Percentiles rank a stretch among this genome's conserved stretches.
These are phyloP conservation scores for Clarireedia paspali DNA, from an alignment of 2,329 filamentous ascomycete species.

Conservation along the genomic window DNA sequence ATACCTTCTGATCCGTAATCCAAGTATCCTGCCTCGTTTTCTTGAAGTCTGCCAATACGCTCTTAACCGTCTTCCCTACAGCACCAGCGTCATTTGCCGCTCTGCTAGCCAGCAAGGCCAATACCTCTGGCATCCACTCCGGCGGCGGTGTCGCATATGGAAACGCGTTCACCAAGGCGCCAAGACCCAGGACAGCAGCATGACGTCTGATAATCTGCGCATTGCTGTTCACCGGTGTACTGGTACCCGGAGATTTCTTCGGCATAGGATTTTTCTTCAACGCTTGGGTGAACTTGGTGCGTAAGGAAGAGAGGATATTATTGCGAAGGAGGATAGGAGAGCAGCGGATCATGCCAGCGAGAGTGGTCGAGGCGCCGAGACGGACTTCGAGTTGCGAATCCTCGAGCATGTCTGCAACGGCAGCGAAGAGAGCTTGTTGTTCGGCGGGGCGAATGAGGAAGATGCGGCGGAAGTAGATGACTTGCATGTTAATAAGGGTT, in stretches of 20 bases:
- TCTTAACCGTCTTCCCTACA: slow-evolving; percentile 93
- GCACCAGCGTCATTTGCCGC: slow-evolving; percentile 85
- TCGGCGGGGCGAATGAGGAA: slow-evolving; percentile 74
- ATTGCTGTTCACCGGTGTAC: slow-evolving; percentile 63
- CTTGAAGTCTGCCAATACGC: slow-evolving; percentile 93
- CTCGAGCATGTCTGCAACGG: slow-evolving; percentile 91
- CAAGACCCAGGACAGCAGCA: slow-evolving; percentile 84
- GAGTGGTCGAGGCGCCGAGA: slow-evolving; percentile 81
- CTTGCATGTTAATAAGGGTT: slow-evolving; percentile 96
- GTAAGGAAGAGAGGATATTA: slow-evolving; percentile 67
- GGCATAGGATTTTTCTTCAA: slow-evolving; percentile 83
- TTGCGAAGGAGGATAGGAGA: slow-evolving; percentile 75
- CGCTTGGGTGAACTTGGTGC: slow-evolving; percentile 68
- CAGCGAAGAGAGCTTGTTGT: slow-evolving; percentile 75
- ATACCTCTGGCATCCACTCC: slow-evolving; percentile 84
- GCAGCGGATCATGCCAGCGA: slow-evolving; percentile 97
- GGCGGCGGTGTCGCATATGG: slow-evolving; percentile 92
- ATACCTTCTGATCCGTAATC: slow-evolving; percentile 94
- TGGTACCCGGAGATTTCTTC: slow-evolving; percentile 60
- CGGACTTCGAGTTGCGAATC: slow-evolving; percentile 91
- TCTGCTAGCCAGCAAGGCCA: slow-evolving; percentile 75
- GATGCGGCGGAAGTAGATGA: slow-evolving; percentile 93
- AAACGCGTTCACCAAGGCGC: slow-evolving; percentile 88
- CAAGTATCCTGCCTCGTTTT: slow-evolving; percentile 99
- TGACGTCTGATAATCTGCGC: slow-evolving; percentile 76